These are phyloP conservation scores for Mucor saturninus DNA, from an alignment of 371 early-diverging fungal genomes.

Conservation along the genomic window DNA sequence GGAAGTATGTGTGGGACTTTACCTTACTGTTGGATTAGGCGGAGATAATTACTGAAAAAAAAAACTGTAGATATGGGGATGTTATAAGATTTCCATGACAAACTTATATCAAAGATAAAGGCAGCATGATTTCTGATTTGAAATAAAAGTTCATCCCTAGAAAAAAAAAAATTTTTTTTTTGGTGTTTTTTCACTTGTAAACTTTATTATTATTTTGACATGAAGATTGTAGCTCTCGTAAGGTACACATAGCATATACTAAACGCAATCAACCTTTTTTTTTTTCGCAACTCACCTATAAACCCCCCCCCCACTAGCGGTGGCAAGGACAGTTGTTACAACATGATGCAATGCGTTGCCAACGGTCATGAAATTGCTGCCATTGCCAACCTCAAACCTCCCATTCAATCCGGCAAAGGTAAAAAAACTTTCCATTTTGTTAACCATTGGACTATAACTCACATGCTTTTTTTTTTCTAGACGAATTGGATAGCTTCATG, in stretches of 20 bases:
- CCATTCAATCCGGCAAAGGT: slow-evolving; percentile 63
- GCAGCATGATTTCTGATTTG: too few relatives aligned
- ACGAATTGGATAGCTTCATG: slow-evolving; percentile 98
- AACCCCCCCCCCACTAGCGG: slow-evolving; percentile 67
- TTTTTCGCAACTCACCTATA: neutral
- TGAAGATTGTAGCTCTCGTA: slow-evolving; percentile 48
- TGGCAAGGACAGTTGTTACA: slow-evolving; percentile 99
- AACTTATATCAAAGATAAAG: too few relatives aligned
- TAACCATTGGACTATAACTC: too few relatives aligned
- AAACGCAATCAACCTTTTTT: neutral
- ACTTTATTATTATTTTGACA: neutral
- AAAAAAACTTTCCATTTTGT: neutral
- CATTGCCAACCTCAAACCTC: slow-evolving; percentile 94
- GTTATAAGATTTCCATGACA: too few relatives aligned
- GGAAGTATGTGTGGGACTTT: too few relatives aligned
- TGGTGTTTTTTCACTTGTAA: neutral
- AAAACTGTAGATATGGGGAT: too few relatives aligned
- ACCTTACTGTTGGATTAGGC: too few relatives aligned
- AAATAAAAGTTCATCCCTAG: too few relatives aligned
- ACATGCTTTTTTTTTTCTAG: slow-evolving; percentile 32
- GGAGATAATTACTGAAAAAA: too few relatives aligned
- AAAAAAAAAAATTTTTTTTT: too few relatives aligned
- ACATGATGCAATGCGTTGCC: slow-evolving; percentile 94
- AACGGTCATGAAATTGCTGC: slow-evolving; percentile 96
- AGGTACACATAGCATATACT: slow-evolving; percentile 23